Percentiles rank a stretch among this genome's conserved stretches.
Evolutionary conservation across 805 yeast genomes (phyloP).

Genomic region (Lachancea fermentati): DNA sequence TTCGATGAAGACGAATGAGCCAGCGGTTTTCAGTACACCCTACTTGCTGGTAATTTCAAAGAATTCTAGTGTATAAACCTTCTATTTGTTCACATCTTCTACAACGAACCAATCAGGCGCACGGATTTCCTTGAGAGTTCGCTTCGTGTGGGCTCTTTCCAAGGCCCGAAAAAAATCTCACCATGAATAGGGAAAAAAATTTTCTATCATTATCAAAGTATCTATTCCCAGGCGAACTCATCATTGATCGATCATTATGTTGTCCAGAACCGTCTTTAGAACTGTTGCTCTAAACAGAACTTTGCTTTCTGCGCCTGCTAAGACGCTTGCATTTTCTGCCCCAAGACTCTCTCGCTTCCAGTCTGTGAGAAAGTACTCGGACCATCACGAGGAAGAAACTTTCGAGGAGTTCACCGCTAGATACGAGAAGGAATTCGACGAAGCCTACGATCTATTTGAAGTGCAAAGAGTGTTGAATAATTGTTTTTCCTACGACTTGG

Average conservation of each 20-base stretch:
- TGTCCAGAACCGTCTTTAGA: slow-evolving; percentile 24
- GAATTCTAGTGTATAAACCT: neutral
- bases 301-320: slow-evolving; percentile 9
- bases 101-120: slow-evolving; percentile 7
- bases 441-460: slow-evolving; percentile 82
- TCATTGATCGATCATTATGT: slow-evolving; percentile 13
- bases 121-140: slow-evolving; percentile 3
- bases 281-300: slow-evolving; percentile 14
- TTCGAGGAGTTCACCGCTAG: slow-evolving; percentile 89
- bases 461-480: slow-evolving; percentile 94
- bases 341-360: slow-evolving; percentile 16
- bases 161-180: slow-evolving; percentile 2
- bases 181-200: neutral
- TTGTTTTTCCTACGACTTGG: slow-evolving; percentile 96
- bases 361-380: slow-evolving; percentile 63
- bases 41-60: neutral
- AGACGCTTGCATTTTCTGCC: slow-evolving; percentile 1
- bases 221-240: too few relatives aligned
- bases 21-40: neutral
- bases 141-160: too few relatives aligned
- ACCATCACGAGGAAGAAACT: slow-evolving; percentile 81
- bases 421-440: slow-evolving; percentile 94
- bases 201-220: too few relatives aligned
- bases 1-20: slow-evolving; percentile 31
- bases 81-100: neutral